Evolutionary conservation across 2,329 filamentous ascomycete genomes (phyloP).

Genomic region (Aureobasidium sp.): DNA sequence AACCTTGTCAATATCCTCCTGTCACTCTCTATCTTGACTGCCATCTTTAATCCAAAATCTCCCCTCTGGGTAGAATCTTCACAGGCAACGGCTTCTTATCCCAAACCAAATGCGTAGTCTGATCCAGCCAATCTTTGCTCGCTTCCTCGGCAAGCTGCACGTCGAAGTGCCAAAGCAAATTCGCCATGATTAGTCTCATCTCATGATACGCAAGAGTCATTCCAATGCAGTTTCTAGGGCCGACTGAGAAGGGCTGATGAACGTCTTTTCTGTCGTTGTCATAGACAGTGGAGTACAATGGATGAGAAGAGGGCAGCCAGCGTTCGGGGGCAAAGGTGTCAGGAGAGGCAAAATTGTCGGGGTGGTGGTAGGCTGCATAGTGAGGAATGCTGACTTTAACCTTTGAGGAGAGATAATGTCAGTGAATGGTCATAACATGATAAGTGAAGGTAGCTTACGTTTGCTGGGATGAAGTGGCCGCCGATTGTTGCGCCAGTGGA

Average conservation of each 20-base stretch:
- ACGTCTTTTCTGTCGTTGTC: slow-evolving; percentile 21
- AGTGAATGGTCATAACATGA: not conserved
- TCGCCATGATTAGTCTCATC: slow-evolving; percentile 3
- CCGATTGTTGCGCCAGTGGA: slow-evolving; percentile 23
- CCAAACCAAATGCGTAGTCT: slow-evolving; percentile 3
- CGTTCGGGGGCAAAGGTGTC: slow-evolving; percentile 26
- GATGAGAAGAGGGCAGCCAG: slow-evolving; percentile 21
- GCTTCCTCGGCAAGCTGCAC: not conserved
- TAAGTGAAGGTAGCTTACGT: not conserved
- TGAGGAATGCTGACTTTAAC: slow-evolving; percentile 10
- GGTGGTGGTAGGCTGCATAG: slow-evolving; percentile 6
- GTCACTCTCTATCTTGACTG: not conserved
- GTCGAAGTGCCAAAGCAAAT: slow-evolving; percentile 9
- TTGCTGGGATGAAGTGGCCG: slow-evolving; percentile 22
- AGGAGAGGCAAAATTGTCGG: slow-evolving; percentile 13
- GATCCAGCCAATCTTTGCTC: not conserved
- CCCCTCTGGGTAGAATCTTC: not conserved
- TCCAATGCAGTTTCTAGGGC: slow-evolving; percentile 8
- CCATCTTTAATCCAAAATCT: not conserved
- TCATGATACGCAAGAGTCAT: slow-evolving; percentile 4
- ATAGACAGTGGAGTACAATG: slow-evolving; percentile 18
- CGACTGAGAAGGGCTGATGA: slow-evolving; percentile 22
- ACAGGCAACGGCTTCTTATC: slow-evolving; percentile 8
- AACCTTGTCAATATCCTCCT: not conserved
- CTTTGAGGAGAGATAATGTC: not conserved